phyloP scores from a whole-genome alignment of 768 basidiomycete genomes.

The Pisolithus tinctorius region DNA sequence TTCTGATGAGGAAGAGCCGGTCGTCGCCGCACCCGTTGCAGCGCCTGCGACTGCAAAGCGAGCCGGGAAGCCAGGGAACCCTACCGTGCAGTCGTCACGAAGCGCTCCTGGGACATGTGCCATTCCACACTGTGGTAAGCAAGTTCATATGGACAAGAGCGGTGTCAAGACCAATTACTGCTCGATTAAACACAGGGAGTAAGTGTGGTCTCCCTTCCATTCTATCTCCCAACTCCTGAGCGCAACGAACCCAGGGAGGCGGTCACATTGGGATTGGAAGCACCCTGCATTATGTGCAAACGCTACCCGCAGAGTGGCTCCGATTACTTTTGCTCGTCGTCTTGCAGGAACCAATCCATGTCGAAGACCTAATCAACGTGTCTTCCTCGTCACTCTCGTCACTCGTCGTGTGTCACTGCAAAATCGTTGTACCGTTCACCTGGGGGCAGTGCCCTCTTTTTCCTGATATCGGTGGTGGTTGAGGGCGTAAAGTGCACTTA shows the following conservation, averaged over 20 bases:
- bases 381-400: too few relatives aligned
- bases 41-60: slow-evolving; percentile 6
- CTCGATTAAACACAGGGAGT: slow-evolving; percentile 59
- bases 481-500: too few relatives aligned
- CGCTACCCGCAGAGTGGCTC: slow-evolving; percentile 45
- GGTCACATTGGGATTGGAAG: slow-evolving; percentile 42
- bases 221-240: slow-evolving; percentile 6
- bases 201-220: slow-evolving; percentile 21
- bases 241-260: slow-evolving; percentile 41
- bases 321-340: slow-evolving; percentile 58
- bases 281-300: slow-evolving; percentile 61
- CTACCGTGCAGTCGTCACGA: neutral
- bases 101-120: slow-evolving; percentile 37
- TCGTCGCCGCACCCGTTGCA: slow-evolving; percentile 5
- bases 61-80: slow-evolving; percentile 9
- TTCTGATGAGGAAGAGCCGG: slow-evolving; percentile 16
- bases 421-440: too few relatives aligned
- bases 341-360: slow-evolving; percentile 55
- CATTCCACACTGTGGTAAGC: slow-evolving; percentile 52
- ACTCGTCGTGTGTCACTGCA: too few relatives aligned
- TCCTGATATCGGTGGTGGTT: too few relatives aligned
- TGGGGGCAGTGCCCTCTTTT: too few relatives aligned
- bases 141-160: slow-evolving; percentile 47
- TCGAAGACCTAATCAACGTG: slow-evolving; percentile 31
- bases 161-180: slow-evolving; percentile 50